Conservation (phyloP, 305 asterid species). For the Fraxinus floribunda region DNA sequence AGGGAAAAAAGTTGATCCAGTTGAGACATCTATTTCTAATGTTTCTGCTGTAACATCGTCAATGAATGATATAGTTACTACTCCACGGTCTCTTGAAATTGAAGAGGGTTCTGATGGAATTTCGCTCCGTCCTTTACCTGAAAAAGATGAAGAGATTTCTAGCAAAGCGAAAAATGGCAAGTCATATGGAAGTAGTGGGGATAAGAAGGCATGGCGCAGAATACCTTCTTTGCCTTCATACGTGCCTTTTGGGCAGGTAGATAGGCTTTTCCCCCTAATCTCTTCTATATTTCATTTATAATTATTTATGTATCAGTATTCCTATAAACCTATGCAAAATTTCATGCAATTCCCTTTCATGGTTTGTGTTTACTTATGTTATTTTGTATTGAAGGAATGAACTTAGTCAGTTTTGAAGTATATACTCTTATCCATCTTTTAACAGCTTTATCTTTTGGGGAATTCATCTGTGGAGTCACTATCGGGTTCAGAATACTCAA, state of each 20-base stretch:
- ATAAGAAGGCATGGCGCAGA: constrained; percentile 65
- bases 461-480: constrained; percentile 88
- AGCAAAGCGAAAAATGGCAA: constrained; percentile 58
- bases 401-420: constrained; percentile 9
- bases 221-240: constrained; percentile 93
- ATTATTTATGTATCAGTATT: constrained; percentile 2
- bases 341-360: background rate
- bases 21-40: constrained; percentile 42
- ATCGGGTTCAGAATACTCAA: constrained; percentile 91
- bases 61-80: constrained; percentile 58
- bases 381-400: constrained; percentile 15
- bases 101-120: constrained; percentile 96
- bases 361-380: constrained; percentile 13
- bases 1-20: constrained; percentile 51
- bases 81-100: constrained; percentile 89
- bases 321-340: background rate
- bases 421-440: constrained; percentile 22
- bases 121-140: constrained; percentile 79
- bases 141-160: constrained; percentile 48
- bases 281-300: constrained; percentile 15
- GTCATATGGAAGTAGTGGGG: constrained; percentile 41
- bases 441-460: constrained; percentile 90
- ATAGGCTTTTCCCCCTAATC: constrained; percentile 21
- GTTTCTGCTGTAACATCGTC: constrained; percentile 62
- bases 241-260: constrained; percentile 96